Conservation (phyloP, 257 asterid genomes). For the Agastache rugosa region DNA sequence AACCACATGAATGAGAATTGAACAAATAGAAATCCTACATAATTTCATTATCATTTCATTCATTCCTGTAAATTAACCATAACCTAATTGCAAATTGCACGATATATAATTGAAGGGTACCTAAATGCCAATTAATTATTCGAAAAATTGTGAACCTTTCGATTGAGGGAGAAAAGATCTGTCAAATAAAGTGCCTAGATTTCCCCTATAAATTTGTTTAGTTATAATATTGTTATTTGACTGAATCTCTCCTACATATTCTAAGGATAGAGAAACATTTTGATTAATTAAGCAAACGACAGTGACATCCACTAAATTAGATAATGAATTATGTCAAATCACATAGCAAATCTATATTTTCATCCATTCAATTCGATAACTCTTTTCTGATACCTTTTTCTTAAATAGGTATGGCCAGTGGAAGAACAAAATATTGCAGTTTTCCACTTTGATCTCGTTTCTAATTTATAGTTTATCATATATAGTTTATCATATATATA, state of each 20-base stretch:
- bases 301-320: conserved; percentile 27
- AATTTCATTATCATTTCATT: too few relatives aligned
- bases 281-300: not conserved
- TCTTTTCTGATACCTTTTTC: not conserved
- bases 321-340: conserved; percentile 8
- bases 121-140: not conserved
- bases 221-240: conserved; percentile 10
- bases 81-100: too few relatives aligned
- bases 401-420: not conserved
- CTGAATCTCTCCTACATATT: not conserved
- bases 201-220: conserved; percentile 27
- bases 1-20: too few relatives aligned
- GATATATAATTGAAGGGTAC: not conserved
- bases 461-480: too few relatives aligned
- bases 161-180: conserved; percentile 18
- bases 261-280: conserved; percentile 4
- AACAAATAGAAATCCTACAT: too few relatives aligned
- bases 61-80: too few relatives aligned
- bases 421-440: conserved; percentile 7
- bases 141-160: not conserved
- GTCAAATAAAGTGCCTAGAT: conserved; percentile 31
- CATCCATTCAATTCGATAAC: conserved; percentile 27
- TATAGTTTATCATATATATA: too few relatives aligned
- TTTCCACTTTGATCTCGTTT: not conserved
- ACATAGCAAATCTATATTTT: conserved; percentile 11